Base-by-base conservation (phyloP, 306 rosid genomes). In the Vicia villosa region DNA sequence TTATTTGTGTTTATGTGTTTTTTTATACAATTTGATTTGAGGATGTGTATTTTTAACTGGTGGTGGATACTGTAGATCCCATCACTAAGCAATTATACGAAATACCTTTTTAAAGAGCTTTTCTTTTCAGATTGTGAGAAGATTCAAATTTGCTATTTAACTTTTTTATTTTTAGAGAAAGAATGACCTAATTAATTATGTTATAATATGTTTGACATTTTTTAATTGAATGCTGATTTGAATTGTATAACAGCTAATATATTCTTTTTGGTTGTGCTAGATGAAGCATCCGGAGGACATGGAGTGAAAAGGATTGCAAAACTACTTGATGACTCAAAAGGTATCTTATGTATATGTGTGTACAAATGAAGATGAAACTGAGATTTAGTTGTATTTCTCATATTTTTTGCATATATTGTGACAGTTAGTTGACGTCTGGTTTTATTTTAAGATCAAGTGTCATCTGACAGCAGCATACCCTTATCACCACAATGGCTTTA, bases 401-500 rank as follows among this genome's bases (percentile, higher is more conserved):
- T 49, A 6, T 65, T n/a, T 65, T 40, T 16, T 55, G 45, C 16
- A 1, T 16, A 66, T 37, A 19, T 19, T 1, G 10, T 78, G 42
- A 26, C 6, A 15, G 34, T 70, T 74, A 55, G 9, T 66, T 82
- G 81, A 59, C 22, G 40, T 8, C 32, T 62, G 45, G 2, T 50
- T 72, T 75, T 77, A 24, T 58, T 75, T 65, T 70, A 84, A 88
- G 94, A 85, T 75, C 88, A 85, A 79, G 59, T 74, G 60, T 79
- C 71, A 40, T 79, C 84, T 16, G 94, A 85, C 70, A 79, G 74
- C 77, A 81, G 75, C 82, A 83, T 88, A 69, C 94, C 94, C 12
- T 76, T 88, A 59, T 88, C 94, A 21, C 94, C 94, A 5, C 94
- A 88, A 66, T 88, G 94, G 94, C 88, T 88, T 24, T 84, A 85